Conservation (phyloP, 768 basidiomycete genomes). For the Tulasnella sp. region DNA sequence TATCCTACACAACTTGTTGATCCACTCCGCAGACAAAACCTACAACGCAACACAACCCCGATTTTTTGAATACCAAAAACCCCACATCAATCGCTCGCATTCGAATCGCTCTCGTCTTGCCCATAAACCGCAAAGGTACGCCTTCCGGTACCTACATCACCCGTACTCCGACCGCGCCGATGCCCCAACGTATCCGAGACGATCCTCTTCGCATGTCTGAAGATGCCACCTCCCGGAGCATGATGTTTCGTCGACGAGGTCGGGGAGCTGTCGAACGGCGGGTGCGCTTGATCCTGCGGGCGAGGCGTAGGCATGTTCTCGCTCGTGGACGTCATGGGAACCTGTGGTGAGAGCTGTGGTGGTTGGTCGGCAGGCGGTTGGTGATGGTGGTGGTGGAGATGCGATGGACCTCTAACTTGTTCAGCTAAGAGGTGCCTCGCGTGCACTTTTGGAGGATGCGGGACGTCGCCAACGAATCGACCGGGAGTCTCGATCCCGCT, state of each 20-base stretch:
- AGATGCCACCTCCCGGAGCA: conserved; percentile 22
- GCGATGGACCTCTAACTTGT: not conserved
- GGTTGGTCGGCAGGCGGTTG: not conserved
- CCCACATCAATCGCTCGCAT: conserved; percentile 35
- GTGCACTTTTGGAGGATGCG: conserved; percentile 28
- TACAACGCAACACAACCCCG: not conserved
- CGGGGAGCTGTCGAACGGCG: not conserved
- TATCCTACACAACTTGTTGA: not conserved
- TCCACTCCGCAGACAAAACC: not conserved
- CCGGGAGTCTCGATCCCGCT: conserved; percentile 33
- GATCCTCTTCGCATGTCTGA: conserved; percentile 2
- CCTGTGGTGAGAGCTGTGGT: not conserved
- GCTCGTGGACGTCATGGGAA: not conserved
- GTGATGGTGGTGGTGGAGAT: not conserved
- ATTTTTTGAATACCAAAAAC: too few relatives aligned
- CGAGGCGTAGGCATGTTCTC: conserved; percentile 1
- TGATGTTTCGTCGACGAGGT: not conserved
- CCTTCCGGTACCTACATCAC: conserved; percentile 25
- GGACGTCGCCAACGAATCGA: conserved; percentile 29
- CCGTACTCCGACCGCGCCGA: conserved; percentile 22
- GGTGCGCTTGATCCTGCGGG: not conserved
- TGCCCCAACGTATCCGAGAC: not conserved
- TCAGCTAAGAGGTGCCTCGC: conserved; percentile 30
- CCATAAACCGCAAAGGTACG: conserved; percentile 81
- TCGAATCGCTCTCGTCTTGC: conserved; percentile 81